Evolutionary conservation across 257 asterid genomes (phyloP).

Genomic region (Solanum clarkiae): DNA sequence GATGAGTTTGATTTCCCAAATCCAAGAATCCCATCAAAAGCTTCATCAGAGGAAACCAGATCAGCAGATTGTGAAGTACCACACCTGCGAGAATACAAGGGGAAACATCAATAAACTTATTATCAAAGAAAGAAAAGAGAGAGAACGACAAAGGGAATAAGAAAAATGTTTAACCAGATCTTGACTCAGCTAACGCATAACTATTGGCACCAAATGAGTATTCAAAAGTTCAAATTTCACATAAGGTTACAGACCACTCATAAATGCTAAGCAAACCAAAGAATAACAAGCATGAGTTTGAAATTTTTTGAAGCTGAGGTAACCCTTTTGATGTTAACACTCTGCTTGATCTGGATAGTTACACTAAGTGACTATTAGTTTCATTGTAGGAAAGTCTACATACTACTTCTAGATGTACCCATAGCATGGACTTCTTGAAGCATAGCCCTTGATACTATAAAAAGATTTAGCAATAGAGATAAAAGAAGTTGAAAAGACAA

Average conservation of each 20-base stretch:
- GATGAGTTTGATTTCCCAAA: constrained; percentile 95
- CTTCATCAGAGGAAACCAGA: constrained; percentile 69
- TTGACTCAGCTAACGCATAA: background rate
- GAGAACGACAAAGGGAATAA: background rate
- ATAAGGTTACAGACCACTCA: background rate
- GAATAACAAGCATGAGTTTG: background rate
- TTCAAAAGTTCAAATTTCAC: background rate
- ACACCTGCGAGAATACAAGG: constrained; percentile 44
- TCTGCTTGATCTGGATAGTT: too few species aligned
- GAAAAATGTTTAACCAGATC: background rate
- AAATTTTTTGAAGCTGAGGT: background rate
- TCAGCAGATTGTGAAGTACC: constrained; percentile 86
- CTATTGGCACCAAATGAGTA: background rate
- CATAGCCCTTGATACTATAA: background rate
- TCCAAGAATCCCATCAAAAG: constrained; percentile 95
- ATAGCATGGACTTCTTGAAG: background rate
- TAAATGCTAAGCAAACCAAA: background rate
- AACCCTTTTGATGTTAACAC: background rate
- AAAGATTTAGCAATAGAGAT: background rate
- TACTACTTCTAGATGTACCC: background rate
- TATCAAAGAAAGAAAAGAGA: background rate
- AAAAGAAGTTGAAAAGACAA: background rate
- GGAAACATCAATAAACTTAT: background rate
- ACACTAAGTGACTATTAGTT: too few species aligned
- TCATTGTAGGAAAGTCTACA: too few species aligned